Evolutionary conservation across 2,329 filamentous ascomycete species (phyloP), one percentile per base, ranked within the genome.

Genomic region (Monosporascus sp.): DNA sequence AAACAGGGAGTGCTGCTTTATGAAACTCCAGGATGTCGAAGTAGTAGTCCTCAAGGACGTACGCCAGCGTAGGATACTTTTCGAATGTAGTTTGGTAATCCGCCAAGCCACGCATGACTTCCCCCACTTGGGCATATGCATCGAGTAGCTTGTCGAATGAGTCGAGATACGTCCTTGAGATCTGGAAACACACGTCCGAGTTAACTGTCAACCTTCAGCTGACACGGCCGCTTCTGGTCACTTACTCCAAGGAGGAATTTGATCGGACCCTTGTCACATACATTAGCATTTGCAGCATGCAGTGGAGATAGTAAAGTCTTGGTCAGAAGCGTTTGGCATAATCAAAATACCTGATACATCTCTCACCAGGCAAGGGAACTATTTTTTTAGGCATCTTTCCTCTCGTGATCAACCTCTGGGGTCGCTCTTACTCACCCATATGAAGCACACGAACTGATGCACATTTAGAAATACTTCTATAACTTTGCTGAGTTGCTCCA

Each of bases 31-130:
- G 31, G 18, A 55, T 55, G 22, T 53, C 53, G 3, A 41, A 38
- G 48, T 55, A 53, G 35, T 55, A 55, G 47, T 55, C 53, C 26
- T 53, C 53, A 2, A 55, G 53, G 22, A 55, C 53, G 24, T 35
- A 38, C 3, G 35, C 46, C 20, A 55, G 31, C 26, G 41, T 38
- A 48, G 51, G 26, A 17, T 55, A 31, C 6, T 50, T 28, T 28
- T 55, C 51, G 15, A 55, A 55, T 2, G 18, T 35, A 3, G 47
- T 4, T 9, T 48, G 40, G 37, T 53, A 50, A 15, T 22, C 37
- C 4, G 40, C 3, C n/a, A 53, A 43, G 11, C 51, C 51, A 22
- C 40, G 51, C 18, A 53, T 47, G n/a, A 48, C 48, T 18, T 47
- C 45, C 45, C 51, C 51, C 4, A 50, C 18, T 48, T 47, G 40